A percentile compares a stretch with the other conserved stretches of the same genome.
Conservation (phyloP, 2,329 filamentous ascomycete genomes). For the Xylariaceae sp. region DNA sequence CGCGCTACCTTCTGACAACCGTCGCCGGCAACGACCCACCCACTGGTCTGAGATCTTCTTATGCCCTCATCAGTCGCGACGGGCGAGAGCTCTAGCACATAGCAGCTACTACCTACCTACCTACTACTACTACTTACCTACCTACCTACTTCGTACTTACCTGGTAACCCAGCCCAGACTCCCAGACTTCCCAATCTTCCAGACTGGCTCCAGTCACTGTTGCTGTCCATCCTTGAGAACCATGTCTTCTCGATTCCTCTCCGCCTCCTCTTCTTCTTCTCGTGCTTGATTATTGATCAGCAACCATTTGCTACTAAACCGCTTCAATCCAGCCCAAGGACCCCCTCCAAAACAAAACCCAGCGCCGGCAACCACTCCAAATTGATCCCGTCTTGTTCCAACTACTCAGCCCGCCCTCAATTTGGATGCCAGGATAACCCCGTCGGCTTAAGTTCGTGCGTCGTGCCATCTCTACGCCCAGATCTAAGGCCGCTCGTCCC, state of each 20-base stretch:
- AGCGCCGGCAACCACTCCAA: no score
- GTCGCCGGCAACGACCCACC: conserved; percentile 20
- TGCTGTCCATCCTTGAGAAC: conserved; percentile 15
- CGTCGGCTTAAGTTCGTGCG: conserved; percentile 15
- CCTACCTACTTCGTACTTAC: no score
- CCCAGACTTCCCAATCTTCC: no score
- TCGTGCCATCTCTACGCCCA: conserved; percentile 8
- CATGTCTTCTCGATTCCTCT: conserved; percentile 8
- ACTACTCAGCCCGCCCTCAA: conserved; percentile 26
- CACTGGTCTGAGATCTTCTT: conserved; percentile 9
- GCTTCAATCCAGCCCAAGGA: conserved; percentile 5
- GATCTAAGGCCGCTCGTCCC: conserved; percentile 9
- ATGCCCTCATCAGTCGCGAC: conserved; percentile 24
- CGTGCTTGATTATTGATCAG: no score
- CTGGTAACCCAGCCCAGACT: no score
- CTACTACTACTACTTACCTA: no score
- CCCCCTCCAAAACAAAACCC: background rate
- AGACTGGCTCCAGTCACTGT: background rate
- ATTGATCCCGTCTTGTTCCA: conserved; percentile 12
- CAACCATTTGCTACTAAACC: no score
- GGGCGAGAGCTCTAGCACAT: conserved; percentile 24
- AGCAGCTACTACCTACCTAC: conserved; percentile 22
- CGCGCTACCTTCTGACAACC: conserved; percentile 1
- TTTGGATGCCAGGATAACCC: conserved; percentile 22
- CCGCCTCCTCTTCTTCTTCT: conserved; percentile 3